Percentiles rank a stretch among this genome's conserved stretches.
phyloP scores from a whole-genome alignment of 768 basidiomycete species.

The Lactarius sanguifluus region DNA sequence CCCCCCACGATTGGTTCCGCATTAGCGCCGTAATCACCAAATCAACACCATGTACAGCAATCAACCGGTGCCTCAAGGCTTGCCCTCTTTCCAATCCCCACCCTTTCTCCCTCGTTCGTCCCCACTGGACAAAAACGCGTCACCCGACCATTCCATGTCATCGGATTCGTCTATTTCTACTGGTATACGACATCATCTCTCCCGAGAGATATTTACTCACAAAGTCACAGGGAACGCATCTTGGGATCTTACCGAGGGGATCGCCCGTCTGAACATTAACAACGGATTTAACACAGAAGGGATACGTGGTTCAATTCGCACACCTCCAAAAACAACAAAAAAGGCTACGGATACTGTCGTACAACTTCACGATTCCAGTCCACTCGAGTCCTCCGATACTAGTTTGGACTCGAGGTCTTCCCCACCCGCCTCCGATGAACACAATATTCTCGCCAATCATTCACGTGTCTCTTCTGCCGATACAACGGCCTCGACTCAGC shows the following conservation, averaged over 20 bases:
- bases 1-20: slow-evolving; percentile 16
- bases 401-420: slow-evolving; percentile 64
- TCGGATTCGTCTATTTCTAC: slow-evolving; percentile 34
- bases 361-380: slow-evolving; percentile 64
- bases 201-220: slow-evolving; percentile 63
- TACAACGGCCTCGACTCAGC: slow-evolving; percentile 60
- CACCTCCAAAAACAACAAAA: slow-evolving; percentile 69
- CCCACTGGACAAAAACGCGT: slow-evolving; percentile 27
- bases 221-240: slow-evolving; percentile 44
- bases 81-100: slow-evolving; percentile 29
- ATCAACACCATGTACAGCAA: slow-evolving; percentile 30
- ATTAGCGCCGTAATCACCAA: slow-evolving; percentile 31
- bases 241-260: slow-evolving; percentile 74
- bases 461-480: slow-evolving; percentile 85
- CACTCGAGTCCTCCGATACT: slow-evolving; percentile 67
- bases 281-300: slow-evolving; percentile 44
- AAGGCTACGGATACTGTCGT: slow-evolving; percentile 50
- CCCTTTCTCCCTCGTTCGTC: slow-evolving; percentile 27
- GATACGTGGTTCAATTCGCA: slow-evolving; percentile 52
- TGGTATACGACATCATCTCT: slow-evolving; percentile 59
- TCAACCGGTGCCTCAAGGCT: slow-evolving; percentile 27
- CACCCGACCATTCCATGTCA: slow-evolving; percentile 38
- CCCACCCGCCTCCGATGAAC: slow-evolving; percentile 65
- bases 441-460: slow-evolving; percentile 59
- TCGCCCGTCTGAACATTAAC: slow-evolving; percentile 68